Base-by-base conservation (phyloP, 345 rosid genomes). In the Tarenaya hassleriana region DNA sequence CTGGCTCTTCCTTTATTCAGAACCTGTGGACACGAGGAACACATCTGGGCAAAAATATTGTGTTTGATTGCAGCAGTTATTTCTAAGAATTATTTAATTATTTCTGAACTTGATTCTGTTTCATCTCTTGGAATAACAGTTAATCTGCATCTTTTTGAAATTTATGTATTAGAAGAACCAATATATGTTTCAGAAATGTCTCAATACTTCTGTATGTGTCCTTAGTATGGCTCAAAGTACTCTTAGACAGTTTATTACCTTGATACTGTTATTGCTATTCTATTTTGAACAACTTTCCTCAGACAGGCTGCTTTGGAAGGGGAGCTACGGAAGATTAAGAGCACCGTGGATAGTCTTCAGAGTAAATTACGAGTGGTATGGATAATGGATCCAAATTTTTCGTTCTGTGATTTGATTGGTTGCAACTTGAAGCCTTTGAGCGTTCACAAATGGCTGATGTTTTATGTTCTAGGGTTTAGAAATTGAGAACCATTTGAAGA, bases 261-360 rank as follows among this genome's bases (percentile, higher is more conserved):
- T 40, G 19, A 17, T 47, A 14, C 29, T 53, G 40, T 41, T 39
- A 61, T 56, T 47, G 67, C 61, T 31, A 47, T 61, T 50, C 61
- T 75, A 59, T 74, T 63, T 63, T 75, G 62, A 83, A 55, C 79
- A 81, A 88, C 73, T 70, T 70, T 64, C 70, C 78, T 86, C 80
- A 85, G 99, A 88, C 95, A 94, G 99, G 82, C 77, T 80, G 82
- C 88, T 59, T 65, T 94, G 58, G 97, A 94, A 75, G 88, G 69
- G 60, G 92, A 94, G 72, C 62, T 86, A 78, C 76, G 79, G 56
- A 71, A 60, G 31, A 67, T 68, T 62, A 82, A 84, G 69, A 71
- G 62, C 39, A 64, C 75, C 45, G 60, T 76, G 31, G 95, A 88
- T 62, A 70, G 69, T 68, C 89, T 94, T 63, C 87, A 61, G 55